A percentile compares a stretch with the other conserved stretches of the same genome.
phyloP scores from a whole-genome alignment of 2,329 filamentous ascomycete species.

The Verticillium nubilum region DNA sequence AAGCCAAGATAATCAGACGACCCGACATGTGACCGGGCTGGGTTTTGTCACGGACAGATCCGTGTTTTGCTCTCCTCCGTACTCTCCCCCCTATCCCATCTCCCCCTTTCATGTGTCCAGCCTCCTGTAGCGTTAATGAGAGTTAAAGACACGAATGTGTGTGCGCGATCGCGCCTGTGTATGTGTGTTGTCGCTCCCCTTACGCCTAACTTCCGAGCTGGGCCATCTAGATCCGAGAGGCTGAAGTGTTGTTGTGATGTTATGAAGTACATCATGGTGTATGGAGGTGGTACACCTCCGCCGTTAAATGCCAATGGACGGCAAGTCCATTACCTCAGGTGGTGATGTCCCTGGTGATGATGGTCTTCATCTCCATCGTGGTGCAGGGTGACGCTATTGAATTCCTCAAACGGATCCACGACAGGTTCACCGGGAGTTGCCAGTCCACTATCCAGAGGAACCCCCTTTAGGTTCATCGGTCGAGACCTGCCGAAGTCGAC shows the following conservation, averaged over 20 bases:
- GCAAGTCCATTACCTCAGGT: not conserved
- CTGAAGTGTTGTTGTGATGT: not conserved
- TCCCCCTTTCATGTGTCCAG: not conserved
- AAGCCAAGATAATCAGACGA: not conserved
- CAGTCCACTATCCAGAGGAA: slow-evolving; percentile 79
- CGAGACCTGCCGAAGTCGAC: slow-evolving; percentile 71
- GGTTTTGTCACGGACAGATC: not conserved
- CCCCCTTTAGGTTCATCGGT: slow-evolving; percentile 59
- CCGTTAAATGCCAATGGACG: not conserved
- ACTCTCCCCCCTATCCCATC: not conserved
- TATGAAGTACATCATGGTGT: not conserved
- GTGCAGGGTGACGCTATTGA: slow-evolving; percentile 96
- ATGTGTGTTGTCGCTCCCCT: not conserved
- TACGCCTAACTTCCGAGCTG: not conserved
- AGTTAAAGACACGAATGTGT: not conserved
- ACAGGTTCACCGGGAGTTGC: slow-evolving; percentile 79
- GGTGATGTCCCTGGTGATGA: slow-evolving; percentile 17
- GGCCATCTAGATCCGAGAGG: not conserved
- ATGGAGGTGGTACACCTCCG: not conserved
- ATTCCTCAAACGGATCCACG: slow-evolving; percentile 92
- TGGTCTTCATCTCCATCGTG: slow-evolving; percentile 81
- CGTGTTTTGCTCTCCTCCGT: not conserved
- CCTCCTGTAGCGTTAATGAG: not conserved
- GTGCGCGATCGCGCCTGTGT: not conserved
- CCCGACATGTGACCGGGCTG: not conserved